A percentile compares a stretch with the other conserved stretches of the same genome.
Conservation (phyloP, 331 rosid species). For the Ulmus americana region DNA sequence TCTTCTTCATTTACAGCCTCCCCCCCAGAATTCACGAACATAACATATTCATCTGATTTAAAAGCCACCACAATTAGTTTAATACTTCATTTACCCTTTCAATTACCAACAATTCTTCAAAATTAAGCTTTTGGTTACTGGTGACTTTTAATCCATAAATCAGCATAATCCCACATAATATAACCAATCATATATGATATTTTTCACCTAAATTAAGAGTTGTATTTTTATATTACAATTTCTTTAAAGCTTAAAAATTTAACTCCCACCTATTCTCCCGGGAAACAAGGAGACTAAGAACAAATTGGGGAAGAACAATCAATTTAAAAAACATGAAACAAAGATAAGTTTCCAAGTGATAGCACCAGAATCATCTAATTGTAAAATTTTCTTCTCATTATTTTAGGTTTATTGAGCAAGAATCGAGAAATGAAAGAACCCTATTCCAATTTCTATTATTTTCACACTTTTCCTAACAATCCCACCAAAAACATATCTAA, state of each 20-base stretch:
- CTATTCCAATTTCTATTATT: background rate
- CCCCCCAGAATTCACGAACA: conserved; percentile 80
- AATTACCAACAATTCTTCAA: too few species aligned
- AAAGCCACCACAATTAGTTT: conserved; percentile 11
- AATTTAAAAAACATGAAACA: background rate
- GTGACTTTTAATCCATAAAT: conserved; percentile 3
- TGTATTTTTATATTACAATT: background rate
- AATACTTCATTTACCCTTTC: conserved; percentile 16
- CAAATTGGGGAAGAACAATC: background rate
- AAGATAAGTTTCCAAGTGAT: background rate
- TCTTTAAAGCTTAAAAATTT: background rate
- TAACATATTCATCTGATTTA: conserved; percentile 55
- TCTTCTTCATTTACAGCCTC: conserved; percentile 47
- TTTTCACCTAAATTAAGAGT: background rate
- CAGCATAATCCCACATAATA: background rate
- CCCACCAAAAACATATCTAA: conserved; percentile 11
- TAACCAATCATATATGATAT: background rate
- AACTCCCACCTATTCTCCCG: background rate
- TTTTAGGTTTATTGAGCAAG: background rate
- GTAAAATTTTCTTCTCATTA: background rate
- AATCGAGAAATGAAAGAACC: background rate
- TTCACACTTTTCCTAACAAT: conserved; percentile 9
- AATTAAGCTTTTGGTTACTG: background rate
- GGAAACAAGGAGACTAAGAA: background rate
- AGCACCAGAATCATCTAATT: background rate